phyloP scores from a whole-genome alignment of 345 rosid genomes.

The Laguncularia racemosa region DNA sequence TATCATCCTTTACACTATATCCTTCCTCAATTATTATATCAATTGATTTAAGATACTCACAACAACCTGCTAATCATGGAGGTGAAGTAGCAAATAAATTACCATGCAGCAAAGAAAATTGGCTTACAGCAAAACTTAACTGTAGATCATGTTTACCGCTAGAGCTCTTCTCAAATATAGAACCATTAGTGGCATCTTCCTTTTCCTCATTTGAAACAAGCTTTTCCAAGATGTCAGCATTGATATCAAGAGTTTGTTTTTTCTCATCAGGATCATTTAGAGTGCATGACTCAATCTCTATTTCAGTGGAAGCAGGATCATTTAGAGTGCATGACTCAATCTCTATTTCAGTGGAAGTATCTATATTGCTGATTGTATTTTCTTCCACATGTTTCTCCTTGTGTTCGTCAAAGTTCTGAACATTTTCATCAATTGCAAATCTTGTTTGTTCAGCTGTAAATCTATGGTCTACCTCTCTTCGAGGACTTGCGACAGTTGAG shows the following conservation, averaged over 20 bases:
- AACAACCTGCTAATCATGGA: no score
- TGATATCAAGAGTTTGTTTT: conserved; percentile 7
- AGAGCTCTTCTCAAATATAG: conserved; percentile 18
- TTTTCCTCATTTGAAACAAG: conserved; percentile 21
- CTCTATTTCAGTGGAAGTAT: conserved; percentile 15
- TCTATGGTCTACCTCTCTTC: conserved; percentile 40
- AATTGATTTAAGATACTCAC: no score
- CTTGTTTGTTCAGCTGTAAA: conserved; percentile 43
- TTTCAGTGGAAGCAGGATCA: conserved; percentile 7
- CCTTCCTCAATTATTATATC: no score
- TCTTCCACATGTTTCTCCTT: conserved; percentile 22
- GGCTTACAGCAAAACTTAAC: background rate
- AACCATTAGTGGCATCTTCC: conserved; percentile 14
- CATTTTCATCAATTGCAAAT: conserved; percentile 29
- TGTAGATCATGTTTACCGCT: conserved; percentile 29
- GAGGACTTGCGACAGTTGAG: conserved; percentile 71
- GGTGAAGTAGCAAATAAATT: no score
- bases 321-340: conserved; percentile 11
- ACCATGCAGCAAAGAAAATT: no score
- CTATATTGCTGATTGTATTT: conserved; percentile 23
- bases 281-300: conserved; percentile 15
- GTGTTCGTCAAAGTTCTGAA: conserved; percentile 19
- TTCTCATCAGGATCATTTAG: background rate
- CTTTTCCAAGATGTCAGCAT: conserved; percentile 17
- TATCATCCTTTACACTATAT: no score